phyloP scores from a whole-genome alignment of 371 early-diverging fungal genomes.

The Rhizopus stolonifer region DNA sequence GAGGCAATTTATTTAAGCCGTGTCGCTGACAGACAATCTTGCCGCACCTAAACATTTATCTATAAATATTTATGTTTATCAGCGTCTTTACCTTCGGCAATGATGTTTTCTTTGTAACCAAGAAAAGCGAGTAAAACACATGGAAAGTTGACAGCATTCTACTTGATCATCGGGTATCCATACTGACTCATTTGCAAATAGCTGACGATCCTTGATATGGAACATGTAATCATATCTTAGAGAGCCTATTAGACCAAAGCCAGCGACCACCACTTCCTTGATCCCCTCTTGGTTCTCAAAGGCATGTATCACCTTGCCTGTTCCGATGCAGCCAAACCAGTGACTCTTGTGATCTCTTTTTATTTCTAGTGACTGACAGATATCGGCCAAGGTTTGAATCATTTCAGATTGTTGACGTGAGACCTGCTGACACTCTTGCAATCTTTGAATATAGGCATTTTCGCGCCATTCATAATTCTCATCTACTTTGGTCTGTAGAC shows the following conservation, averaged over 20 bases:
- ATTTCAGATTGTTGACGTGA: not conserved
- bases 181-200: not conserved
- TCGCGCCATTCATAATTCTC: not conserved
- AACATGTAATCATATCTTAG: not conserved
- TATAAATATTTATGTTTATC: too few relatives aligned
- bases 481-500: not conserved
- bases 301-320: not conserved
- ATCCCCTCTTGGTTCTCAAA: not conserved
- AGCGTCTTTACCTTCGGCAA: not conserved
- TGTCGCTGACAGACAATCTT: not conserved
- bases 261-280: not conserved
- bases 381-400: not conserved
- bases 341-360: too few relatives aligned
- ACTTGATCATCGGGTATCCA: not conserved
- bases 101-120: not conserved
- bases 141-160: not conserved
- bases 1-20: not conserved
- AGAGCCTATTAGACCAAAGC: not conserved
- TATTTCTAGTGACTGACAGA: not conserved
- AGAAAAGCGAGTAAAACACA: not conserved
- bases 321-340: not conserved
- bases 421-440: not conserved
- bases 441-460: not conserved
- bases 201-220: not conserved
- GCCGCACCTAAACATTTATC: not conserved